Base-by-base conservation (phyloP, 2,329 filamentous ascomycete species). In the Trichoderma aggressivum region DNA sequence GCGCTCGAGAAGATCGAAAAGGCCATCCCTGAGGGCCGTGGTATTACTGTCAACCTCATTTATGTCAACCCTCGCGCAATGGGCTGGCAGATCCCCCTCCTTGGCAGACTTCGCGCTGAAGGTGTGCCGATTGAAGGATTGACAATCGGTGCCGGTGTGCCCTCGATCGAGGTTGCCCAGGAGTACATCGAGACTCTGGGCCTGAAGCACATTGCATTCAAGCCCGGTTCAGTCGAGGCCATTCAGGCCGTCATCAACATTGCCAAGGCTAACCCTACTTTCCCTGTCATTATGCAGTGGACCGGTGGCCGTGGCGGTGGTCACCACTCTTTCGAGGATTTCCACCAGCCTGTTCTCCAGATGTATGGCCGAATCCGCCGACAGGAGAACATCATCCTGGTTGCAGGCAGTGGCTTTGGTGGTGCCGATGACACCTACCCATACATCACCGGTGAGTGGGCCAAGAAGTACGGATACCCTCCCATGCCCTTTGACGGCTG, bases 401-500 rank as follows among this genome's bases (percentile, higher is more conserved):
- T 98, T 72, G 94, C 94, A 64, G 94, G 94, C 66, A 97, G 93
- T 84, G 94, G 94, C 56, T 97, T 98, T 78, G 94, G 94, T 80
- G 93, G 93, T 70, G 88, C 94, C 2, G 92, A 97, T 73, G 94
- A 97, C 79, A 97, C 94, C 1, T 97, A 97, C 79, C 94, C 94
- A 11, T 98, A 97, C 82, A 87, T 98, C 71, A 97, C 93, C 55
- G 94, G 94, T 81, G 86, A 88, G 65, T 98, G 94, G 94, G 92
- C 94, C n/a, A 89, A 88, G 80, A 91, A 90, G 77, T 97, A 91
- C 77, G 93, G 93, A 72, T 97, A 96, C 79, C 93, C 94, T 30
- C 88, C 93, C 4, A 98, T 98, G 94, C 94, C 94, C 14, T 97
- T 95, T 78, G 94, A 98, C 80, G 94, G 94, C 76, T 93, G 92